phyloP scores from a whole-genome alignment of 1,284 basidiomycete genomes.

The Schizopora paradoxa region DNA sequence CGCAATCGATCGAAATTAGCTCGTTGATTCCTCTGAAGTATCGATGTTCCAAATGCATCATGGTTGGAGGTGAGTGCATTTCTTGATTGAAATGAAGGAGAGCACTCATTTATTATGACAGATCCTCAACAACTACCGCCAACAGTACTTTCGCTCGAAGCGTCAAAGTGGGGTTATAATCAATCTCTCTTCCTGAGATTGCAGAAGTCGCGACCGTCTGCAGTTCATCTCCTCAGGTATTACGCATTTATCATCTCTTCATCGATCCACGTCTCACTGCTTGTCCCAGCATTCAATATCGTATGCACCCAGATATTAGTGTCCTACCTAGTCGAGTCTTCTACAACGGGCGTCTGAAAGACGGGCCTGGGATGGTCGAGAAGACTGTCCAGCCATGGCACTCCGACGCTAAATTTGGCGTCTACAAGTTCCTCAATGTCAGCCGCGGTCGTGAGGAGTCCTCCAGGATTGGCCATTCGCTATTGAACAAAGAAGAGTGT shows the following conservation, averaged over 20 bases:
- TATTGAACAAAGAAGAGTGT: slow-evolving; percentile 77
- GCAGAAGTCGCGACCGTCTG: slow-evolving; percentile 71
- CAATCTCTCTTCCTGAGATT: slow-evolving; percentile 93
- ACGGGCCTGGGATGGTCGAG: slow-evolving; percentile 85
- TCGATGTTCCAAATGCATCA: slow-evolving; percentile 77
- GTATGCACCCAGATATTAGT: slow-evolving; percentile 98
- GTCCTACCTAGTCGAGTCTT: slow-evolving; percentile 86
- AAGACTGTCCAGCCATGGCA: slow-evolving; percentile 92
- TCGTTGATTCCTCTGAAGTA: slow-evolving; percentile 97
- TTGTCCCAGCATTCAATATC: slow-evolving; percentile 85
- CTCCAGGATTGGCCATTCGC: slow-evolving; percentile 55
- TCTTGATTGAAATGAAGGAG: neutral
- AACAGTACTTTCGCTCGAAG: slow-evolving; percentile 89
- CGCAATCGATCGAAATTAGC: slow-evolving; percentile 94
- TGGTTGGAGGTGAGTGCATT: slow-evolving; percentile 79
- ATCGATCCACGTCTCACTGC: slow-evolving; percentile 11
- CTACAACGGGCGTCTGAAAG: slow-evolving; percentile 76
- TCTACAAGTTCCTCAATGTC: slow-evolving; percentile 89
- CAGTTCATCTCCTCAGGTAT: slow-evolving; percentile 89
- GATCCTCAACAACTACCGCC: slow-evolving; percentile 98
- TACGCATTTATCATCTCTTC: slow-evolving; percentile 3
- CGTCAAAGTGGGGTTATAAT: slow-evolving; percentile 77
- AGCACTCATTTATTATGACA: slow-evolving; percentile 25
- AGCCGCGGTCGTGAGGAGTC: slow-evolving; percentile 49
- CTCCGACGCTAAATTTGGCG: slow-evolving; percentile 68